A percentile compares a stretch with the other conserved stretches of the same genome.
These are phyloP conservation scores for Symbiodinium pilosum DNA, from an alignment of 73 alveolate genomes.

Conservation along the genomic window DNA sequence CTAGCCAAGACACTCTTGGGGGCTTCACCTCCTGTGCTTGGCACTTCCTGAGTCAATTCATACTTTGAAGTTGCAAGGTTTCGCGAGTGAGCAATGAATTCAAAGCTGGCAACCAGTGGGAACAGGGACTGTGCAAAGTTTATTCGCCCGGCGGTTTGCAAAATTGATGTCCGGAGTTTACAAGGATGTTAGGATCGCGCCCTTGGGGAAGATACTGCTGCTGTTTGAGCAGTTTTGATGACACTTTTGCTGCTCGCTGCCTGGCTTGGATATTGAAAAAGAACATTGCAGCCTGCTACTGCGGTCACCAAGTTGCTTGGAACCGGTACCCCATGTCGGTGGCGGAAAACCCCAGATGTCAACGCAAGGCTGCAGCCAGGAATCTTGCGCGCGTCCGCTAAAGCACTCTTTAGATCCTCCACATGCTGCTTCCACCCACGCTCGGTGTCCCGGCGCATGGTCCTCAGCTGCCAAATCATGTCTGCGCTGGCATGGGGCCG, in stretches of 20 bases:
- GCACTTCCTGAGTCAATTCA: neutral
- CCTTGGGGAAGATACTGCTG: too few species aligned
- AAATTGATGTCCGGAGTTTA: too few species aligned
- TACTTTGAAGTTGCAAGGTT: neutral
- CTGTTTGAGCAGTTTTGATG: neutral
- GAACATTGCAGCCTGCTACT: neutral
- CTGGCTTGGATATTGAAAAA: neutral
- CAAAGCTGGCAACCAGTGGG: too few species aligned
- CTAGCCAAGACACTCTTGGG: neutral
- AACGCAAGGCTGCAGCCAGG: constrained; percentile 16
- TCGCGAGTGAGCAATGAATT: too few species aligned
- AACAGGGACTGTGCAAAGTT: too few species aligned
- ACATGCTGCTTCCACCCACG: neutral
- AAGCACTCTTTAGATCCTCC: neutral
- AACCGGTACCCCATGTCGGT: neutral
- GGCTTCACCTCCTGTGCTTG: neutral
- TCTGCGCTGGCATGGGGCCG: too few species aligned
- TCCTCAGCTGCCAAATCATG: too few species aligned
- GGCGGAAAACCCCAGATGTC: neutral
- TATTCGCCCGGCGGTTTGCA: too few species aligned
- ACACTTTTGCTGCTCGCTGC: neutral
- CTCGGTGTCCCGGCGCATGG: too few species aligned
- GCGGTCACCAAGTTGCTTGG: neutral
- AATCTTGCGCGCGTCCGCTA: neutral
- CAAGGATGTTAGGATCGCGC: too few species aligned